Percentiles rank a stretch among this genome's conserved stretches.
These are phyloP conservation scores for Aureobasidium pullulans DNA, from an alignment of 2,329 filamentous ascomycete genomes.

Conservation along the genomic window DNA sequence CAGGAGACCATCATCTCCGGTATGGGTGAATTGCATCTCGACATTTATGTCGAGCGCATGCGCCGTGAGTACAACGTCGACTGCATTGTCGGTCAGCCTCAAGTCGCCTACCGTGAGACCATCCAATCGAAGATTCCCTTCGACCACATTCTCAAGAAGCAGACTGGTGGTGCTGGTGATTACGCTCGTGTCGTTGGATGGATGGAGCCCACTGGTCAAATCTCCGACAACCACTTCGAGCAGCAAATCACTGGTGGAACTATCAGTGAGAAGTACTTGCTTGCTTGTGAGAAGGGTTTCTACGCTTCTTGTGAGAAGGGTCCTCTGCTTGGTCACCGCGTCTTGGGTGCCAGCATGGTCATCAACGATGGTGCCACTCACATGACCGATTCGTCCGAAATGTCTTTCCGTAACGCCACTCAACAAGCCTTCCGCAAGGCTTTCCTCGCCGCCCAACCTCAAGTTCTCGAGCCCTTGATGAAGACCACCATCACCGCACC, in stretches of 20 bases:
- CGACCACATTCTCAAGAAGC: slow-evolving; percentile 90
- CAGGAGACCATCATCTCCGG: slow-evolving; percentile 97
- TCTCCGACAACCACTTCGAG: slow-evolving; percentile 75
- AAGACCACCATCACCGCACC: slow-evolving; percentile 95
- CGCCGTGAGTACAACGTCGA: slow-evolving; percentile 95
- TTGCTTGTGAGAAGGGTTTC: slow-evolving; percentile 94
- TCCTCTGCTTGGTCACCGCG: slow-evolving; percentile 84
- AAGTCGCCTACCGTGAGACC: slow-evolving; percentile 95
- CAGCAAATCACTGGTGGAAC: slow-evolving; percentile 80
- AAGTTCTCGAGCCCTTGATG: slow-evolving; percentile 93
- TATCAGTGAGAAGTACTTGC: slow-evolving; percentile 93
- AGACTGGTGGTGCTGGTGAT: slow-evolving; percentile 91
- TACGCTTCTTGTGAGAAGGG: slow-evolving; percentile 74
- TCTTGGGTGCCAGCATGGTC: slow-evolving; percentile 83
- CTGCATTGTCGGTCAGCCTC: slow-evolving; percentile 89
- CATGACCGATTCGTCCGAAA: slow-evolving; percentile 95
- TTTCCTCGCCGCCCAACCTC: slow-evolving; percentile 71
- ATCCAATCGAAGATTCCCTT: slow-evolving; percentile 74
- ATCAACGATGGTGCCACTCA: slow-evolving; percentile 95
- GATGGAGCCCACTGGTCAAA: slow-evolving; percentile 73
- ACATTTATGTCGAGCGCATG: slow-evolving; percentile 96
- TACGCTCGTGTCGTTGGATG: slow-evolving; percentile 87
- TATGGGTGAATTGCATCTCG: slow-evolving; percentile 95
- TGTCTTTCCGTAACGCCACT: slow-evolving; percentile 88
- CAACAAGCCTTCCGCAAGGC: slow-evolving; percentile 96